phyloP scores from a whole-genome alignment of 805 yeast species.

The Candida montana region DNA sequence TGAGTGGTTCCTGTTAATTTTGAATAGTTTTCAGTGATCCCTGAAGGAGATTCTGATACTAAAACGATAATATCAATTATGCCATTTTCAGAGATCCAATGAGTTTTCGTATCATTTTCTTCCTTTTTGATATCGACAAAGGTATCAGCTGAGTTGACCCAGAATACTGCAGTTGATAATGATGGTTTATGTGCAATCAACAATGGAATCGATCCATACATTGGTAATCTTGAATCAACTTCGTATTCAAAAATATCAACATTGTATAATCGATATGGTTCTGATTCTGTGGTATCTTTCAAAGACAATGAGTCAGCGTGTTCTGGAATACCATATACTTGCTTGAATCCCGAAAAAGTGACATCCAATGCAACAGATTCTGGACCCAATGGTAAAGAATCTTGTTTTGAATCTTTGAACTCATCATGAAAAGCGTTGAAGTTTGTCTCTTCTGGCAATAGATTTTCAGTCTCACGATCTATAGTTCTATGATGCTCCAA shows the following conservation, averaged over 20 bases:
- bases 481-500: constrained; percentile 71
- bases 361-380: constrained; percentile 84
- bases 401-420: constrained; percentile 62
- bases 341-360: constrained; percentile 49
- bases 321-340: constrained; percentile 94
- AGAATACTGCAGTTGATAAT: constrained; percentile 70
- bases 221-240: constrained; percentile 72
- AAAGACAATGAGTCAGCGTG: constrained; percentile 80
- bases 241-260: constrained; percentile 96
- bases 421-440: constrained; percentile 66
- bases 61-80: constrained; percentile 68
- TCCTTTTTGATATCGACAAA: constrained; percentile 64
- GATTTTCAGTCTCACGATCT: constrained; percentile 35
- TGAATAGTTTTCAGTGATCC: constrained; percentile 58
- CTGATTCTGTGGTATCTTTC: constrained; percentile 54
- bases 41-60: constrained; percentile 51
- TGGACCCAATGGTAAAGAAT: constrained; percentile 75
- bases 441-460: constrained; percentile 55
- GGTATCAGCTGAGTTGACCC: constrained; percentile 93
- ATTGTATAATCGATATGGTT: constrained; percentile 85
- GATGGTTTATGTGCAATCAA: constrained; percentile 62
- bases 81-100: constrained; percentile 95
- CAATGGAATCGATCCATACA: constrained; percentile 94
- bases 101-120: constrained; percentile 41
- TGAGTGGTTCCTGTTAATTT: constrained; percentile 64